Base-by-base conservation (phyloP, 352 stramenopile species). In the Phytophthora megakarya region DNA sequence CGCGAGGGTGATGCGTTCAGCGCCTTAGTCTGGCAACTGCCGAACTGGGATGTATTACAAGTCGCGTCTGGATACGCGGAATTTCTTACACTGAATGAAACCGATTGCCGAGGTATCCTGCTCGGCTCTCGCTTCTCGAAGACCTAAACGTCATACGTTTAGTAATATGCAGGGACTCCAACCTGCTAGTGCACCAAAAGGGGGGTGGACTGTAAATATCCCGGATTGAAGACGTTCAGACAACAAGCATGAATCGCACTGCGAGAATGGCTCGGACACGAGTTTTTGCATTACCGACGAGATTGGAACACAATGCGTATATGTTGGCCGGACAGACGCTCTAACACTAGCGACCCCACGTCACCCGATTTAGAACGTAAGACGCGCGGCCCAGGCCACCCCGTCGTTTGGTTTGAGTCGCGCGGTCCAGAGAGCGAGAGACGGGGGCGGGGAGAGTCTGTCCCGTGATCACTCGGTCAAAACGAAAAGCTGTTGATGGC, bases 241-340 rank as follows among this genome's bases (percentile, higher is more conserved):
- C 25, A 50, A 9, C 40, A 30, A 21, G 39, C 13, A 3, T 15
- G 15, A 6, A 22, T 46, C 19, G 42, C 13, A 15, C 35, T 63
- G 10, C 23, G 19, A 11, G 15, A 21, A 11, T 63, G 44, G 33
- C 44, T 35, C 1, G 2, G 38, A 28, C 45, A 47, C 2, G 43
- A 35, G 1, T n/a, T 46, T 0, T 37, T 61, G 8, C 28, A 61
- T 12, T 40, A 52, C 1, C 39, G 30, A 1, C 2, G 53, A 43
- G 40, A 61, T 13, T 61, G 53, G 30, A 52, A 61, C 30, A 42
- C 40, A 19, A 42, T 10, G 53, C 40, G 3, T 28, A 61, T 11
- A 33, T 51, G 10, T 44, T n/a, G n/a, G n/a, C n/a, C n/a, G n/a
- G n/a, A n/a, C n/a, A n/a, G n/a, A n/a, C n/a, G n/a, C n/a, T n/a